A percentile compares a stretch with the other conserved stretches of the same genome.
phyloP scores from a whole-genome alignment of 1,284 basidiomycete species.

The Ganoderma lucidum region DNA sequence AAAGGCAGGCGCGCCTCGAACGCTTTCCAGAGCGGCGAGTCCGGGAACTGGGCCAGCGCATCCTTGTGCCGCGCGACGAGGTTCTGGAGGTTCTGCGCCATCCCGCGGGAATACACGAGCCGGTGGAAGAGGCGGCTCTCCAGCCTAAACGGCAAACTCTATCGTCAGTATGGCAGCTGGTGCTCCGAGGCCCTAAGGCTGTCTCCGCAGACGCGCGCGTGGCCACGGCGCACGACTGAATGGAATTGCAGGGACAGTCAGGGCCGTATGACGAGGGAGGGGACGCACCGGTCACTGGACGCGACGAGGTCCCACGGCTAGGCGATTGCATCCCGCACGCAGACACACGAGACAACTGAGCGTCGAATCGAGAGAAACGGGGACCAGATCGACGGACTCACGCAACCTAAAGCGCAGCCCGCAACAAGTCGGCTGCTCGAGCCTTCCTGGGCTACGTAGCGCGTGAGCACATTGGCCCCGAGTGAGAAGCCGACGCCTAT shows the following conservation, averaged over 20 bases:
- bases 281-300: conserved; percentile 62
- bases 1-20: conserved; percentile 53
- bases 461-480: conserved; percentile 92
- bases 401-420: conserved; percentile 84
- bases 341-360: conserved; percentile 25
- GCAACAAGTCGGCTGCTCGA: conserved; percentile 78
- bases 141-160: conserved; percentile 53
- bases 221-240: conserved; percentile 12
- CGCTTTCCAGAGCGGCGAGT: conserved; percentile 58
- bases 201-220: conserved; percentile 8
- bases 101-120: conserved; percentile 82
- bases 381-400: conserved; percentile 47
- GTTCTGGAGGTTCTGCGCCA: conserved; percentile 81
- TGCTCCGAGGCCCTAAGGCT: conserved; percentile 6
- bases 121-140: conserved; percentile 70
- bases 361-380: conserved; percentile 16
- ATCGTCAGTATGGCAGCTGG: conserved; percentile 13
- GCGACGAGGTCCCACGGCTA: conserved; percentile 82
- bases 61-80: conserved; percentile 72
- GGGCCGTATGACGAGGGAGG: conserved; percentile 11
- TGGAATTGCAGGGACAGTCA: conserved; percentile 8
- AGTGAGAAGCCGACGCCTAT: conserved; percentile 94
- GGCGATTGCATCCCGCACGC: conserved; percentile 9
- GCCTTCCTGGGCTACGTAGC: conserved; percentile 91
- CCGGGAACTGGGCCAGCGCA: conserved; percentile 57